These are phyloP conservation scores for Mercurialis annua DNA, from an alignment of 345 rosid genomes.

Conservation along the genomic window DNA sequence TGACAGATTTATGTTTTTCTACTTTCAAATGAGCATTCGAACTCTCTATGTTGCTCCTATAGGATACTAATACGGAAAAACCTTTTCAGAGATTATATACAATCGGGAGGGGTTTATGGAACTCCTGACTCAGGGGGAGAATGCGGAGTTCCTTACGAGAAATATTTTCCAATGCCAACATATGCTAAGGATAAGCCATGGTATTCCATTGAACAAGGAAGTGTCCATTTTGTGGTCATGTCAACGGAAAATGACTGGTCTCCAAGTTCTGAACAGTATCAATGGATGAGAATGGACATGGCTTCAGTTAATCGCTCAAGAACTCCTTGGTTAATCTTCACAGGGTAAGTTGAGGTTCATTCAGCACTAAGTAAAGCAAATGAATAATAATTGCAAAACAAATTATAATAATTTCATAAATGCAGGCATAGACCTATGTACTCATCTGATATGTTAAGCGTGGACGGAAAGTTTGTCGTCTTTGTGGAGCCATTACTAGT, in stretches of 20 bases:
- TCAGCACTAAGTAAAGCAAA: too few species aligned
- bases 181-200: constrained; percentile 64
- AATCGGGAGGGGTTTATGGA: constrained; percentile 37
- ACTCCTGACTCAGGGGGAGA: constrained; percentile 68
- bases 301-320: constrained; percentile 50
- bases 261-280: constrained; percentile 50
- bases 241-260: constrained; percentile 65
- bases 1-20: constrained; percentile 3
- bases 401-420: background rate
- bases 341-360: constrained; percentile 41
- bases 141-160: constrained; percentile 67
- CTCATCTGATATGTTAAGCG: constrained; percentile 21
- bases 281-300: constrained; percentile 56
- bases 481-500: constrained; percentile 48
- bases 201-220: constrained; percentile 60
- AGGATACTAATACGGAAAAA: background rate
- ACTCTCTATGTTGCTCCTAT: background rate
- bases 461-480: constrained; percentile 19
- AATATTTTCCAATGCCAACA: constrained; percentile 68
- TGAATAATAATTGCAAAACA: background rate
- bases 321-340: constrained; percentile 64
- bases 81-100: constrained; percentile 44
- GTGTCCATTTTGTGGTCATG: constrained; percentile 52
- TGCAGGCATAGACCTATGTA: constrained; percentile 75
- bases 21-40: too few species aligned